These are phyloP conservation scores for Podaxis carcinomalis DNA, from an alignment of 768 basidiomycete genomes.

Conservation along the genomic window DNA sequence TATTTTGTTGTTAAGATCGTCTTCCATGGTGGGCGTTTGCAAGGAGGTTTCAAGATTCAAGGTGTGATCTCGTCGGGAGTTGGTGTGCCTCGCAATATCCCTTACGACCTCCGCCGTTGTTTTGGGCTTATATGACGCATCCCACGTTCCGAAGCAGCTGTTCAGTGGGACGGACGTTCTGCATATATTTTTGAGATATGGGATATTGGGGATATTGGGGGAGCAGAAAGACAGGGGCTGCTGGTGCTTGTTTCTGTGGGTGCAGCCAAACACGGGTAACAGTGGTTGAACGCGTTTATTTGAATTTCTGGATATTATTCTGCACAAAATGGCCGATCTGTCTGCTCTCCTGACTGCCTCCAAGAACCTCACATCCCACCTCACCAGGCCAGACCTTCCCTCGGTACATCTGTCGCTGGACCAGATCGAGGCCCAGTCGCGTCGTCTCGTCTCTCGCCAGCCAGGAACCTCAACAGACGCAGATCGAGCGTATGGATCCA, in stretches of 20 bases:
- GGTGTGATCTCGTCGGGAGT: not conserved
- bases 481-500: constrained; percentile 62
- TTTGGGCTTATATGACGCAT: not conserved
- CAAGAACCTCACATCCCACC: constrained; percentile 70
- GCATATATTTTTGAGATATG: not conserved
- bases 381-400: constrained; percentile 79
- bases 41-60: not conserved
- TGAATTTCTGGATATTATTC: not conserved
- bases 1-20: constrained; percentile 2
- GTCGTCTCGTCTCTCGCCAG: constrained; percentile 74
- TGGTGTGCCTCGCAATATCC: not conserved
- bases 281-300: not conserved
- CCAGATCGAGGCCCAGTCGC: constrained; percentile 92
- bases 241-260: constrained; percentile 3
- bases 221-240: not conserved
- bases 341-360: constrained; percentile 70
- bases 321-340: constrained; percentile 43
- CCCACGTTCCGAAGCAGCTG: not conserved
- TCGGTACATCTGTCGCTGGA: constrained; percentile 87
- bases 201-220: not conserved
- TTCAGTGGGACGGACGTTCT: not conserved
- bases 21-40: constrained; percentile 4
- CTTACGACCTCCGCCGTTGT: not conserved
- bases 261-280: constrained; percentile 9
- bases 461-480: constrained; percentile 58